A percentile compares a stretch with the other conserved stretches of the same genome.
Evolutionary conservation across 2,329 filamentous ascomycete species (phyloP).

Genomic region (Calonectria pteridis): DNA sequence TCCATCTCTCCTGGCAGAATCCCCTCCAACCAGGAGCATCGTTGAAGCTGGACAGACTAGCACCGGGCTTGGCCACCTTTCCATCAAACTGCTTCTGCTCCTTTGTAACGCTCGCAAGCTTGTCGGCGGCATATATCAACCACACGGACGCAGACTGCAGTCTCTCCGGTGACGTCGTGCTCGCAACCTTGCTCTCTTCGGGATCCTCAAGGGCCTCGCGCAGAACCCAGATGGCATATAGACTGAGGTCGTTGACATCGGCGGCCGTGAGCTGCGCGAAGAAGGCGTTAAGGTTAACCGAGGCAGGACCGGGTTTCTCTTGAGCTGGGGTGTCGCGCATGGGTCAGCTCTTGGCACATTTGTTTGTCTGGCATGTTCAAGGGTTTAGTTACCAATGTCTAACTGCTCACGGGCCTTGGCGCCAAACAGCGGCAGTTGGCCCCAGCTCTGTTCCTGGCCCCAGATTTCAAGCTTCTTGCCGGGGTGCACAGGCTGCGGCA

Average conservation of each 20-base stretch:
- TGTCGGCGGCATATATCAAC: constrained; percentile 28
- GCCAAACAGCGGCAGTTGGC: constrained; percentile 36
- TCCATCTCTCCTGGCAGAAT: constrained; percentile 30
- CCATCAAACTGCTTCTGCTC: constrained; percentile 36
- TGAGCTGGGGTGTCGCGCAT: constrained; percentile 18
- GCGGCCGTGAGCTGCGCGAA: constrained; percentile 32
- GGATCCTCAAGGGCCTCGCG: constrained; percentile 36
- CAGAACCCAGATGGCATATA: constrained; percentile 35
- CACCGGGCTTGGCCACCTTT: constrained; percentile 31
- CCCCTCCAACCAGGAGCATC: constrained; percentile 33
- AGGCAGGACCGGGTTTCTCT: constrained; percentile 22
- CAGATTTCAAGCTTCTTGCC: constrained; percentile 32
- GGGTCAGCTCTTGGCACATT: not conserved
- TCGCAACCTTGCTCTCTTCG: constrained; percentile 8
- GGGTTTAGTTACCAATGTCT: constrained; percentile 27
- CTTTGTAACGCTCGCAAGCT: not conserved
- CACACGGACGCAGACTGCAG: constrained; percentile 29
- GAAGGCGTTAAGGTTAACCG: constrained; percentile 33
- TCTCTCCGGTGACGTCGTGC: not conserved
- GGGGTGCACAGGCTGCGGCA: constrained; percentile 24
- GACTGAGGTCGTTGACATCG: constrained; percentile 27
- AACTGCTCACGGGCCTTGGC: constrained; percentile 29
- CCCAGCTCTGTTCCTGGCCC: constrained; percentile 33
- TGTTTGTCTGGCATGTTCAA: not conserved
- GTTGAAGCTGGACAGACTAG: constrained; percentile 8